Base-by-base conservation (phyloP, 306 rosid genomes). In the Macrotyloma uniflorum region DNA sequence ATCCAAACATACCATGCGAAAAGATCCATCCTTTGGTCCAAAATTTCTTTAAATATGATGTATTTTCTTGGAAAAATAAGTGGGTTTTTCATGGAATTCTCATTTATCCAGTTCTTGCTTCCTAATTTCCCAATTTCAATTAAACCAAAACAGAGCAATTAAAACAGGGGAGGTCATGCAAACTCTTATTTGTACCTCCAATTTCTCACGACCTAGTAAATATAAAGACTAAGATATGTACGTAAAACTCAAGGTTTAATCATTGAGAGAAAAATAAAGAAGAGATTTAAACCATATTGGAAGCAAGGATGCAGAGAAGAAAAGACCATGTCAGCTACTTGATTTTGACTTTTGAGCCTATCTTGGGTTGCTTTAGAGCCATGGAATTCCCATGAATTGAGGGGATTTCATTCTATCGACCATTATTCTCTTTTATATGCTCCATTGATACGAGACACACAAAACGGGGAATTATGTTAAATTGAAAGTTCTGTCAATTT, bases 111-210 rank as follows among this genome's bases (percentile, higher is more conserved):
- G 11, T 76, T 4, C 67, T 59, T 67, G 14, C 47, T 42, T 3
- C 47, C 13, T 42, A 42, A 42, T 42, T 74, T 42, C 47, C 12
- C 15, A 42, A 12, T 42, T 77, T 83, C 46, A 36, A 72, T 78
- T 54, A 87, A 84, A 82, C 89, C 79, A 85, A 89, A 78, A 61
- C 81, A 85, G 81, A 14, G 38, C 11, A 59, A 15, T 8, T 23
- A 26, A 58, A 58, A 26, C 65, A 59, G 66, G 6, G 66, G 10
- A 58, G 28, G 83, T 80, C 90, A 83, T 82, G 50, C 38, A 72
- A 46, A 76, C 79, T 46, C 24, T 19, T 81, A 92, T 90, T 67
- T 35, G 72, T 10, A 20, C 59, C 85, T 88, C 81, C 86, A 87
- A 84, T 0, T 70, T 53, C 45, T 14, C 78, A 22, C 10, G 71